phyloP scores from a whole-genome alignment of 306 rosid species.

The Begonia loranthoides region DNA sequence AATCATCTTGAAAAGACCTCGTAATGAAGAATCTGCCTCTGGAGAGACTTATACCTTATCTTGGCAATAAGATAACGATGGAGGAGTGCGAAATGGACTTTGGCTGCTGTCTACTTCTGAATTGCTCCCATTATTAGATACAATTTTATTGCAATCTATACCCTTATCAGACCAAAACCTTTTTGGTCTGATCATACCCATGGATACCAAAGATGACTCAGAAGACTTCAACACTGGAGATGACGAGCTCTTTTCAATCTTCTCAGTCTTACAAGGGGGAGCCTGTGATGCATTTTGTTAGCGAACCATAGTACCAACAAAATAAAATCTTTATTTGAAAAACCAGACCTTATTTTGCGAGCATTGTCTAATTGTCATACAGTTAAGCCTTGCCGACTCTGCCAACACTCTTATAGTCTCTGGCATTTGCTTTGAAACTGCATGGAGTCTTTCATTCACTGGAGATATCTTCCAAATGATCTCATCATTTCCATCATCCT shows the following conservation, averaged over 20 bases:
- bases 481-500: conserved; percentile 71
- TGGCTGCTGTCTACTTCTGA: conserved; percentile 20
- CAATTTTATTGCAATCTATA: conserved; percentile 14
- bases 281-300: conserved; percentile 27
- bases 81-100: conserved; percentile 91
- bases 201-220: conserved; percentile 27
- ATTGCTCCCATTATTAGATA: conserved; percentile 13
- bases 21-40: neutral
- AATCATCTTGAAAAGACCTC: too few species aligned
- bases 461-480: conserved; percentile 95
- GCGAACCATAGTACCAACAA: conserved; percentile 8
- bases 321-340: neutral
- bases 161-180: conserved; percentile 30
- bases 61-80: conserved; percentile 50
- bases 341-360: conserved; percentile 40
- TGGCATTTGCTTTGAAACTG: conserved; percentile 62
- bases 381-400: conserved; percentile 52
- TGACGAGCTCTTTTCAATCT: conserved; percentile 31
- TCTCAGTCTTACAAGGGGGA: conserved; percentile 27
- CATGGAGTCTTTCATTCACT: conserved; percentile 68
- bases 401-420: conserved; percentile 58
- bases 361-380: conserved; percentile 32
- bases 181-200: conserved; percentile 34
- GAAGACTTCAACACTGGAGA: conserved; percentile 28
- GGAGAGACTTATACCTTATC: conserved; percentile 49